Conservation (phyloP, 2,329 filamentous ascomycete genomes). For the Pyricularia pennisetigena region DNA sequence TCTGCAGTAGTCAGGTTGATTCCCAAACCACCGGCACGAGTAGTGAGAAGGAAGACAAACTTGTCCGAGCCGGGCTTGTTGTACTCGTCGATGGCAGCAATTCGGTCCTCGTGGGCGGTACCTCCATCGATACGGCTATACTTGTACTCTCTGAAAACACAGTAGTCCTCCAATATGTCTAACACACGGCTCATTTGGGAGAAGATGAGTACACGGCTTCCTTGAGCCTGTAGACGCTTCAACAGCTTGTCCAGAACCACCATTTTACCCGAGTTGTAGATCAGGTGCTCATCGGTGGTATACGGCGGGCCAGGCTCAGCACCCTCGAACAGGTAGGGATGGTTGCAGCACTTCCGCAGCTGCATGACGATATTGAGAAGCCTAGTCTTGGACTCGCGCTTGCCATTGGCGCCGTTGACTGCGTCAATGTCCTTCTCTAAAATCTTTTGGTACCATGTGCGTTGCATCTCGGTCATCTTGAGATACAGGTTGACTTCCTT, state of each 20-base stretch:
- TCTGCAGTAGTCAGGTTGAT: slow-evolving; percentile 95
- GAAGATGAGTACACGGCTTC: slow-evolving; percentile 95
- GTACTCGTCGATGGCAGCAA: slow-evolving; percentile 96
- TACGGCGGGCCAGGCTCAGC: slow-evolving; percentile 96
- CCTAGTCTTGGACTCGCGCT: slow-evolving; percentile 94
- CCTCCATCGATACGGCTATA: slow-evolving; percentile 97
- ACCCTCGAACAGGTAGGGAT: slow-evolving; percentile 95
- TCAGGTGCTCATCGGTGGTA: slow-evolving; percentile 91
- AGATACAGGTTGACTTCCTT: slow-evolving; percentile 96
- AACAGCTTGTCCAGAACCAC: slow-evolving; percentile 89
- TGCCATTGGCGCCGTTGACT: slow-evolving; percentile 91
- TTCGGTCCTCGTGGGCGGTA: slow-evolving; percentile 95
- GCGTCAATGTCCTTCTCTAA: slow-evolving; percentile 98
- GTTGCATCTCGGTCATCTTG: slow-evolving; percentile 98
- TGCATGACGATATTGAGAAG: slow-evolving; percentile 99
- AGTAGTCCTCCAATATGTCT: slow-evolving; percentile 97
- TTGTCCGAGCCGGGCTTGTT: slow-evolving; percentile 94
- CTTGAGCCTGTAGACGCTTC: slow-evolving; percentile 70
- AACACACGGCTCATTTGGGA: slow-evolving; percentile 97
- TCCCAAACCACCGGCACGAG: slow-evolving; percentile 86
- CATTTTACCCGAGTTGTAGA: slow-evolving; percentile 96
- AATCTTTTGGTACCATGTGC: slow-evolving; percentile 99
- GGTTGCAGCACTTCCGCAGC: slow-evolving; percentile 96
- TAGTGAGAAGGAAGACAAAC: slow-evolving; percentile 92
- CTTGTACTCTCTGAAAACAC: slow-evolving; percentile 86